These are phyloP conservation scores for Licmophora abbreviata DNA, from an alignment of 108 stramenopile genomes.

Conservation along the genomic window DNA sequence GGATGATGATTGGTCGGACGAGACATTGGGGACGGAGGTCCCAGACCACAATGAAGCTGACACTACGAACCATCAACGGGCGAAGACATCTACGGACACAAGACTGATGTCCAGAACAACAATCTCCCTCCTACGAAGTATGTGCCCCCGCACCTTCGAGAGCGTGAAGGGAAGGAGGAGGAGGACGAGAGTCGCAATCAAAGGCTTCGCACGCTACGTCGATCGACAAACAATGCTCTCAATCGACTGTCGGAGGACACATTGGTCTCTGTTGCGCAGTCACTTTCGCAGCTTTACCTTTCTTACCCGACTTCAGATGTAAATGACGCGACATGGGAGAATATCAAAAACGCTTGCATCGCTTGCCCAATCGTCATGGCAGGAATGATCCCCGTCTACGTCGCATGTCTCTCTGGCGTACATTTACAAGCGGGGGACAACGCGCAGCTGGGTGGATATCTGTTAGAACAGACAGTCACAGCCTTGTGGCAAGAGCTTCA, in stretches of 20 bases:
- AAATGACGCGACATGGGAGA: constrained; percentile 68
- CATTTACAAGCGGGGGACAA: constrained; percentile 77
- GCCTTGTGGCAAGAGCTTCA: constrained; percentile 42
- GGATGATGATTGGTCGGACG: constrained; percentile 6
- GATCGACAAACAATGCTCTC: constrained; percentile 78
- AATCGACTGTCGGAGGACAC: constrained; percentile 90
- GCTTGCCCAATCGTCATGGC: constrained; percentile 58
- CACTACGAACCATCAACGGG: constrained; percentile 80
- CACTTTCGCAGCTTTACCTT: constrained; percentile 42
- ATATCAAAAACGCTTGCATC: constrained; percentile 56
- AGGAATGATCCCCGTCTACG: constrained; percentile 74
- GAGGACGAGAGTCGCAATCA: constrained; percentile 16
- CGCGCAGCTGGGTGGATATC: constrained; percentile 61
- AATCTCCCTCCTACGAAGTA: constrained; percentile 43
- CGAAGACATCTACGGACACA: constrained; percentile 93
- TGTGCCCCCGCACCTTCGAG: constrained; percentile 79
- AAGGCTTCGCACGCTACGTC: constrained; percentile 27
- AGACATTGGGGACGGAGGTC: constrained; percentile 11
- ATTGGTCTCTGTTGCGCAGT: constrained; percentile 74
- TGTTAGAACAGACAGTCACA: constrained; percentile 52
- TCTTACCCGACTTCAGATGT: constrained; percentile 45
- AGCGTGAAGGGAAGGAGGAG: constrained; percentile 19
- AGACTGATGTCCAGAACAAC: constrained; percentile 23
- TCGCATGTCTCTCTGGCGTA: constrained; percentile 62
- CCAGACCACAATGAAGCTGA: constrained; percentile 54